phyloP scores from a whole-genome alignment of 768 basidiomycete species.

The Daedalea quercina region DNA sequence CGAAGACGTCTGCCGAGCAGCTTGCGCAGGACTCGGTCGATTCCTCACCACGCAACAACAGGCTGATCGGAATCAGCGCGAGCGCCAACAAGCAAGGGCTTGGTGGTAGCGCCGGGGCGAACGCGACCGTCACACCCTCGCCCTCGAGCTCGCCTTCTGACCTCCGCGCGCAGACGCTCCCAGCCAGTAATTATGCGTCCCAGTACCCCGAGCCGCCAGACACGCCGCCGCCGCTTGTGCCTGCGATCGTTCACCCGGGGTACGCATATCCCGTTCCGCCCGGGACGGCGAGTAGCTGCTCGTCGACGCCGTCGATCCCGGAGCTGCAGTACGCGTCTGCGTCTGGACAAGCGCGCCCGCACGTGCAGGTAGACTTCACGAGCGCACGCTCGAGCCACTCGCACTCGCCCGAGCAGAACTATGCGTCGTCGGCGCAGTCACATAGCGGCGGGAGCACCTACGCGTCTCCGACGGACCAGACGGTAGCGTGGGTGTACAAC shows the following conservation, averaged over 20 bases:
- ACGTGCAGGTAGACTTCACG: conserved; percentile 1
- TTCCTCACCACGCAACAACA: background rate
- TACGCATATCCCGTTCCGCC: conserved; percentile 9
- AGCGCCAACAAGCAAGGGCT: background rate
- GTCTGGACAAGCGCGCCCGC: conserved; percentile 8
- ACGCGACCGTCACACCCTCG: conserved; percentile 4
- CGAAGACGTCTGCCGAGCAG: conserved; percentile 13
- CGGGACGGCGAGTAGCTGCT: conserved; percentile 10
- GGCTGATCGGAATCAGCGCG: background rate
- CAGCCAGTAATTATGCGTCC: background rate
- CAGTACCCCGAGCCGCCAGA: conserved; percentile 19
- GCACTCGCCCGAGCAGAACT: conserved; percentile 9
- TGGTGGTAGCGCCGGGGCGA: background rate
- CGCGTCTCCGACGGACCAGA: conserved; percentile 2
- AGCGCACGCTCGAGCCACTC: background rate
- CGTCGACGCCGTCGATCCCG: conserved; percentile 14
- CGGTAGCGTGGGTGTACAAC: background rate
- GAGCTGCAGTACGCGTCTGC: conserved; percentile 8
- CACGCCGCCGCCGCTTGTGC: conserved; percentile 24
- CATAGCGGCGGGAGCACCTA: conserved; percentile 4
- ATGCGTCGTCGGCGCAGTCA: conserved; percentile 9
- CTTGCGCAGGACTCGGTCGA: too few species aligned
- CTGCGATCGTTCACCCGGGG: conserved; percentile 18
- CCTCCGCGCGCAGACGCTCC: background rate
- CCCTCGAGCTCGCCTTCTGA: conserved; percentile 4